Percentiles rank a stretch among this genome's conserved stretches.
These are phyloP conservation scores for Ganoderma leucocontextum DNA, from an alignment of 1,284 basidiomycete genomes.

Conservation along the genomic window DNA sequence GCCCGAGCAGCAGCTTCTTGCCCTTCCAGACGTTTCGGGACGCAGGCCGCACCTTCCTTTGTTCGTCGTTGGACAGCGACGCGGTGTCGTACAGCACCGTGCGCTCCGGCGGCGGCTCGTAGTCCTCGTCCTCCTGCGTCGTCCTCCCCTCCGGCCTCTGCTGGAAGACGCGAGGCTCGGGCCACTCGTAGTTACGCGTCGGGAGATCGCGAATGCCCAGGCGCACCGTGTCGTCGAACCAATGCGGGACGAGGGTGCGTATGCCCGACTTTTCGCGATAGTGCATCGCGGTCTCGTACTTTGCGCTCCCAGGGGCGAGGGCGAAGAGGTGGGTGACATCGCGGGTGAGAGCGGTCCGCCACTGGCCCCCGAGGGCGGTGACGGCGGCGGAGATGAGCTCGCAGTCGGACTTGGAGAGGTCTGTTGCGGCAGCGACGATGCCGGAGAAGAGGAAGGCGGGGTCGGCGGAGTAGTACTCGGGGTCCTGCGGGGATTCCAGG, in stretches of 20 bases:
- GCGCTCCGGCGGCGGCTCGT: constrained; percentile 50
- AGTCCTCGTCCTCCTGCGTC: constrained; percentile 38
- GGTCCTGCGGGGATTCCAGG: constrained; percentile 61
- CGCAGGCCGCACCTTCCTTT: constrained; percentile 31
- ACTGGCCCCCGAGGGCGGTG: constrained; percentile 83
- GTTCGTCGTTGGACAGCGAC: constrained; percentile 33
- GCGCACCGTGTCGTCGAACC: constrained; percentile 84
- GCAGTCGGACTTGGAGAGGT: constrained; percentile 69
- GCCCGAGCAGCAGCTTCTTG: constrained; percentile 66
- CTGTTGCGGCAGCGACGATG: constrained; percentile 73
- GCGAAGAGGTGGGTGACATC: constrained; percentile 90
- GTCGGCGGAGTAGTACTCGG: constrained; percentile 78
- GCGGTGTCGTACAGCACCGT: constrained; percentile 53
- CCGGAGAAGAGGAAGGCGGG: constrained; percentile 85
- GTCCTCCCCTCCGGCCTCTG: constrained; percentile 32
- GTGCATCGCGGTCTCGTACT: constrained; percentile 71
- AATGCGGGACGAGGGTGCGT: constrained; percentile 77
- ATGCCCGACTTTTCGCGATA: constrained; percentile 62
- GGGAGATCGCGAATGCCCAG: constrained; percentile 65
- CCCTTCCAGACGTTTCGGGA: constrained; percentile 53
- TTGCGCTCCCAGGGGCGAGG: constrained; percentile 55
- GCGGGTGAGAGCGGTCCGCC: constrained; percentile 74
- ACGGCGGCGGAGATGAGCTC: constrained; percentile 81
- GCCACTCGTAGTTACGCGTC: constrained; percentile 77
- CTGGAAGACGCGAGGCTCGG: constrained; percentile 63